Conservation (phyloP, 2,329 filamentous ascomycete species). For the Madurella fahalii region DNA sequence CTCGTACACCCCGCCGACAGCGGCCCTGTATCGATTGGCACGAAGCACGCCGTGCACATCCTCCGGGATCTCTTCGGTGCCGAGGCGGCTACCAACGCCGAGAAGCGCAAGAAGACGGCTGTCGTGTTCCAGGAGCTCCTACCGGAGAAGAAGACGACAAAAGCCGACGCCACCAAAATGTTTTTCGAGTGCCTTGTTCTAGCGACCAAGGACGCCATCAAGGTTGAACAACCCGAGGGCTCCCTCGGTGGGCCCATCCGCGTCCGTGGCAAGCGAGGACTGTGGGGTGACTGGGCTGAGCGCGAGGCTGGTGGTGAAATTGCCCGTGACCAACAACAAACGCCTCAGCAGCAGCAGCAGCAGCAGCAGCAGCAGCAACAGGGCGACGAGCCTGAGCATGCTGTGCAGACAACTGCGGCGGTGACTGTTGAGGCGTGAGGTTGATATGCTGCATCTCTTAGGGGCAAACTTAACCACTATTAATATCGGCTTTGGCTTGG, state of each 20-base stretch:
- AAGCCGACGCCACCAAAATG: slow-evolving; percentile 96
- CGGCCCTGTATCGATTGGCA: slow-evolving; percentile 83
- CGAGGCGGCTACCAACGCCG: slow-evolving; percentile 63
- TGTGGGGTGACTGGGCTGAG: slow-evolving; percentile 97
- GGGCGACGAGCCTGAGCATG: slow-evolving; percentile 31
- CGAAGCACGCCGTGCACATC: slow-evolving; percentile 92
- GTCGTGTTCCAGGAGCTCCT: slow-evolving; percentile 90
- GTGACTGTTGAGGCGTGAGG: slow-evolving; percentile 23
- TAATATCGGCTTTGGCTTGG: slow-evolving; percentile 1
- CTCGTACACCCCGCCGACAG: slow-evolving; percentile 77
- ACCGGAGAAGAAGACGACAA: slow-evolving; percentile 74
- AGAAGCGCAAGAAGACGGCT: slow-evolving; percentile 68
- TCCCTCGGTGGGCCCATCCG: slow-evolving; percentile 73
- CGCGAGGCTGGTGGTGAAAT: slow-evolving; percentile 62
- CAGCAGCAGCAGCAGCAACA: slow-evolving; percentile 37
- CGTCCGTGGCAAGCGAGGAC: slow-evolving; percentile 85
- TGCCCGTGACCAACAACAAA: slow-evolving; percentile 37
- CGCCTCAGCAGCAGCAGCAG: slow-evolving; percentile 31
- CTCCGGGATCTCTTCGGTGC: slow-evolving; percentile 82
- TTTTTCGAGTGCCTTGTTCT: slow-evolving; percentile 97
- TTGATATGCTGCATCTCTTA: not conserved
- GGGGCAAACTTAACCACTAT: not conserved
- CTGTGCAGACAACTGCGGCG: slow-evolving; percentile 25
- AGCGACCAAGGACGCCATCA: slow-evolving; percentile 96
- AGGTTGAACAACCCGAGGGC: slow-evolving; percentile 79